Evolutionary conservation across 2,329 filamentous ascomycete genomes (phyloP).

Genomic region (Trichophyton verrucosum): DNA sequence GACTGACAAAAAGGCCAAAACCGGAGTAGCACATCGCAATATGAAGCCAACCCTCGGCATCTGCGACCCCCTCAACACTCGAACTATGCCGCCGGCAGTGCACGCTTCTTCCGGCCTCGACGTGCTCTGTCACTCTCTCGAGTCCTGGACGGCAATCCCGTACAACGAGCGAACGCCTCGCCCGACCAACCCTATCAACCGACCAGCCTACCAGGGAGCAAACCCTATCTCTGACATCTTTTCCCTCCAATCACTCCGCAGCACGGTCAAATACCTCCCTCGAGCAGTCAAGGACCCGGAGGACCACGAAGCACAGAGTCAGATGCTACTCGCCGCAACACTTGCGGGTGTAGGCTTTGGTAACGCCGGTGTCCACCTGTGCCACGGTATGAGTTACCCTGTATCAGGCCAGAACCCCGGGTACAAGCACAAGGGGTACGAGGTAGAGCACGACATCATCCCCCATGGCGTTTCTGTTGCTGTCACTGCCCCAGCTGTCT

Average conservation of each 20-base stretch:
- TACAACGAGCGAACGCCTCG: slow-evolving; percentile 75
- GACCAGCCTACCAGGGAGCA: slow-evolving; percentile 90
- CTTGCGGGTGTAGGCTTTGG: slow-evolving; percentile 93
- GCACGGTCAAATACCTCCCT: slow-evolving; percentile 84
- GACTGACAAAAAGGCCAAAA: slow-evolving; percentile 80
- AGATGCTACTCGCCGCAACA: slow-evolving; percentile 92
- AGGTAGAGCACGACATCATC: slow-evolving; percentile 64
- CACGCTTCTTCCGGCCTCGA: slow-evolving; percentile 86
- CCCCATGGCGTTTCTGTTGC: slow-evolving; percentile 93
- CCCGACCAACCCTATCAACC: slow-evolving; percentile 75
- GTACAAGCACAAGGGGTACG: slow-evolving; percentile 81
- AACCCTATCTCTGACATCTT: slow-evolving; percentile 98
- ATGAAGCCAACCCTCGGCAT: slow-evolving; percentile 92
- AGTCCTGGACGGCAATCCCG: slow-evolving; percentile 96
- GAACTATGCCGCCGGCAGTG: slow-evolving; percentile 89
- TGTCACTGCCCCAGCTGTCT: slow-evolving; percentile 84
- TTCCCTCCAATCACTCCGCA: slow-evolving; percentile 68
- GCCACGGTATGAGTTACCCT: slow-evolving; percentile 90
- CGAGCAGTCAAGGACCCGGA: slow-evolving; percentile 77
- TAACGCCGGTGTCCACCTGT: slow-evolving; percentile 88
- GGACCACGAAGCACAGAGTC: slow-evolving; percentile 79
- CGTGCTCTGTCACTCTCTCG: slow-evolving; percentile 86
- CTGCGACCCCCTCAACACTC: slow-evolving; percentile 74
- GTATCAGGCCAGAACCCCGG: slow-evolving; percentile 90
- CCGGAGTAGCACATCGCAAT: slow-evolving; percentile 87